phyloP scores from a whole-genome alignment of 2,329 filamentous ascomycete genomes.

The Peltaster fructicola region DNA sequence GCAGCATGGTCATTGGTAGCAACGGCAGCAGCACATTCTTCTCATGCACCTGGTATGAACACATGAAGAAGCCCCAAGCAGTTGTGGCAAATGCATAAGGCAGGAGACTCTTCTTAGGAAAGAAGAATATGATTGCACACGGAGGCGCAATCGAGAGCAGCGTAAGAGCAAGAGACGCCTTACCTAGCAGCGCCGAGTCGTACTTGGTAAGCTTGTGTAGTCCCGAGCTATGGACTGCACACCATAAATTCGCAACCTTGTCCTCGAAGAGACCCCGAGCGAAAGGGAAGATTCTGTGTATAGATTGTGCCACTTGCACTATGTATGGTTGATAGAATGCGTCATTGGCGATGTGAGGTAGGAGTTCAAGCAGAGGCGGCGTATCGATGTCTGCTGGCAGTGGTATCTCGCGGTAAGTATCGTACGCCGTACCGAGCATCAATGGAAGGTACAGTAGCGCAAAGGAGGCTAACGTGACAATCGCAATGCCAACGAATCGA shows the following conservation, averaged over 20 bases:
- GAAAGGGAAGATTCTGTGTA: constrained; percentile 92
- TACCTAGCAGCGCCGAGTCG: constrained; percentile 53
- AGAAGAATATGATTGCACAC: constrained; percentile 61
- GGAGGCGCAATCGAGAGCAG: constrained; percentile 60
- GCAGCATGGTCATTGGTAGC: constrained; percentile 77
- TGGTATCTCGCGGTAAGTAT: constrained; percentile 46
- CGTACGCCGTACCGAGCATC: constrained; percentile 51
- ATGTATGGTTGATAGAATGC: constrained; percentile 57
- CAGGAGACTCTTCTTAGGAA: constrained; percentile 58
- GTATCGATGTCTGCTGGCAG: constrained; percentile 29
- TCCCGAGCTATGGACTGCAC: constrained; percentile 56
- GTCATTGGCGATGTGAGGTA: constrained; percentile 43
- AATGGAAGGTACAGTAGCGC: constrained; percentile 59
- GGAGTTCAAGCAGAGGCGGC: constrained; percentile 45
- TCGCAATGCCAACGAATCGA: constrained; percentile 56
- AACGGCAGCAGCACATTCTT: constrained; percentile 89
- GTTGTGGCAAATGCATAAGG: constrained; percentile 67
- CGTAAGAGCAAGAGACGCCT: constrained; percentile 56
- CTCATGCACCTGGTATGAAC: constrained; percentile 95
- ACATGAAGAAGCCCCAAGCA: constrained; percentile 94
- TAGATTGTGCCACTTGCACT: constrained; percentile 63
- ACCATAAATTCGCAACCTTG: constrained; percentile 98
- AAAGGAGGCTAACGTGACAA: constrained; percentile 58
- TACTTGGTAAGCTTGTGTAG: constrained; percentile 72
- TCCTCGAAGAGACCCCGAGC: constrained; percentile 93